Conservation (phyloP, 148 eudicot species). For the Salicornia ramosissima region DNA sequence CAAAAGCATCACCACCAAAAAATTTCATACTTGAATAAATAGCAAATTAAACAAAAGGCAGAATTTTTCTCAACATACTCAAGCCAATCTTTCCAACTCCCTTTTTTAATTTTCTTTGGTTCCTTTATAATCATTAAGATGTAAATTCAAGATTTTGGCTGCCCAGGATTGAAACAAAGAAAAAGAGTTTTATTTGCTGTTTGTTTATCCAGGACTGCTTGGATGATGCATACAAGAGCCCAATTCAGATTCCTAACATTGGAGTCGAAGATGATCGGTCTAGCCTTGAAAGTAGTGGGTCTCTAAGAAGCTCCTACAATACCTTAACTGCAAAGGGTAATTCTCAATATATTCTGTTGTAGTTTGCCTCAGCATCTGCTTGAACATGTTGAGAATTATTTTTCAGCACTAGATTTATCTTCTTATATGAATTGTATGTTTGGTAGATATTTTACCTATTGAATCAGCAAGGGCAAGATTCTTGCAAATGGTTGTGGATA, state of each 20-base stretch:
- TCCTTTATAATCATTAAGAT: too few species aligned
- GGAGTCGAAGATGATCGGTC: conserved; percentile 72
- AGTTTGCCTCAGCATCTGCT: not conserved
- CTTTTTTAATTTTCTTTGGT: too few species aligned
- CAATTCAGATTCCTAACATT: conserved; percentile 48
- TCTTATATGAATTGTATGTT: conserved; percentile 6
- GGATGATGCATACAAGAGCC: conserved; percentile 58
- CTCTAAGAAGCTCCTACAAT: conserved; percentile 46
- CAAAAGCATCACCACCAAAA: too few species aligned
- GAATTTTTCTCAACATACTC: not conserved
- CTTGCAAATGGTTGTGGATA: conserved; percentile 72
- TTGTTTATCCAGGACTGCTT: conserved; percentile 58
- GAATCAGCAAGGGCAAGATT: conserved; percentile 82
- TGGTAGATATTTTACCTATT: conserved; percentile 73
- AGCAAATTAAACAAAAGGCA: not conserved
- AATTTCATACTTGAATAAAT: not conserved
- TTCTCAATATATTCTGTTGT: conserved; percentile 7
- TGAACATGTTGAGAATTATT: not conserved
- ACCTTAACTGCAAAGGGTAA: conserved; percentile 55
- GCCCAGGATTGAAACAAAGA: not conserved
- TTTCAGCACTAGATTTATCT: not conserved
- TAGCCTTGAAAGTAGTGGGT: conserved; percentile 63
- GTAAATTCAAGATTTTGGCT: not conserved
- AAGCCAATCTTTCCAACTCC: not conserved
- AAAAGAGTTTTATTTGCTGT: not conserved